Base-by-base conservation (phyloP, 345 rosid genomes). In the Conringia planisiliqua region DNA sequence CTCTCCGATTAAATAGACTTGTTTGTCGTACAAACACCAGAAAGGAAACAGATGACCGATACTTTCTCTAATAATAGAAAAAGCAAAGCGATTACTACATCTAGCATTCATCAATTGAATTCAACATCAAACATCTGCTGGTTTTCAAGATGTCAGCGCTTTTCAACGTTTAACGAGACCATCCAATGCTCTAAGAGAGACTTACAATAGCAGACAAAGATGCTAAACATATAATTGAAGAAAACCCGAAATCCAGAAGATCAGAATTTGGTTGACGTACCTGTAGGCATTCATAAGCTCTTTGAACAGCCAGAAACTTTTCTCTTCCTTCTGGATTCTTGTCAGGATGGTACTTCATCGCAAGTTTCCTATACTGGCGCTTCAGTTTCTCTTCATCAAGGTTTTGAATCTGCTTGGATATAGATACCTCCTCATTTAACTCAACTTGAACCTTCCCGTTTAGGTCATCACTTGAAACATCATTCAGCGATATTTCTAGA, bases 281-380 rank as follows among this genome's bases (percentile, higher is more conserved):
- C 97, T 95, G 99, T 68, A 95, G 90, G 70, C 98, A 90, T 69
- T 95, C 99, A 79, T 92, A 95, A 60, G 99, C 99, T 84, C 88
- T 95, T 81, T 95, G 99, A 60, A 95, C 99, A 62, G 98, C 92
- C 78, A 95, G 86, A 82, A 95, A 95, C 78, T 88, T 95, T 76
- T 95, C 99, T 83, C 99, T 89, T 65, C 99, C 99, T 82, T 90
- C 92, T 64, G 99, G 99, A 80, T 95, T 95, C 78, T 95, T 95
- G 83, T 95, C 99, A 79, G 99, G 99, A 85, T 95, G 99, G 76
- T 90, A 95, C 83, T 83, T 92, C 98, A 95, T 95, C 10, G 99
- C 99, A 81, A 95, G 98, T 83, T 95, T 95, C 84, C 99, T 90
- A 77, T 95, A 95, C 66, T 95, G 99, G n/a, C 99, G 86, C 90